These are phyloP conservation scores for Yarrowia sp. DNA, from an alignment of 805 yeast species.

Conservation along the genomic window DNA sequence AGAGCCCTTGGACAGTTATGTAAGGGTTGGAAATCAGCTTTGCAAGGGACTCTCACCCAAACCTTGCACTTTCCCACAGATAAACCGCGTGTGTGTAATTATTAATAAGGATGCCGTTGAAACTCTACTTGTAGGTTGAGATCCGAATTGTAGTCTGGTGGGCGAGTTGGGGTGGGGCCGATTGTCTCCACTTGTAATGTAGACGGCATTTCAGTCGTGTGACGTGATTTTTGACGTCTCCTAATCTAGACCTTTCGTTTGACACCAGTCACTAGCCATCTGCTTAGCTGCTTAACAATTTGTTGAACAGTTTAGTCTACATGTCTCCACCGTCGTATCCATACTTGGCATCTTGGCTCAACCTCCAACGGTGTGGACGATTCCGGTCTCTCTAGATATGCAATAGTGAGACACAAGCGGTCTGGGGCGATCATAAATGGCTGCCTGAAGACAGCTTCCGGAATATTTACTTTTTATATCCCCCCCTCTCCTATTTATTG, in stretches of 20 bases:
- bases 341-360: constrained; percentile 21
- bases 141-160: not conserved
- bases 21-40: constrained; percentile 30
- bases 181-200: too few relatives aligned
- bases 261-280: too few relatives aligned
- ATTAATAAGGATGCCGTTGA: constrained; percentile 31
- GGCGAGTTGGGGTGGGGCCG: not conserved
- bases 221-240: too few relatives aligned
- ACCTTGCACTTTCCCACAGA: not conserved
- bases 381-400: not conserved
- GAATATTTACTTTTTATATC: not conserved
- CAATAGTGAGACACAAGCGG: not conserved
- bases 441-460: not conserved
- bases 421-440: not conserved
- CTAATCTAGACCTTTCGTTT: too few relatives aligned
- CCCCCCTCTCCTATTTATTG: not conserved
- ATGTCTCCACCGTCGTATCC: not conserved
- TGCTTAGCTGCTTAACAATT: too few relatives aligned
- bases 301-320: too few relatives aligned
- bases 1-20: constrained; percentile 2
- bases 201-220: too few relatives aligned
- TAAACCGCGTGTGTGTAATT: not conserved
- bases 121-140: constrained; percentile 6
- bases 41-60: not conserved
- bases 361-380: not conserved